Evolutionary conservation across 1,284 basidiomycete species (phyloP).

Genomic region (Mrakiaceae sp.): DNA sequence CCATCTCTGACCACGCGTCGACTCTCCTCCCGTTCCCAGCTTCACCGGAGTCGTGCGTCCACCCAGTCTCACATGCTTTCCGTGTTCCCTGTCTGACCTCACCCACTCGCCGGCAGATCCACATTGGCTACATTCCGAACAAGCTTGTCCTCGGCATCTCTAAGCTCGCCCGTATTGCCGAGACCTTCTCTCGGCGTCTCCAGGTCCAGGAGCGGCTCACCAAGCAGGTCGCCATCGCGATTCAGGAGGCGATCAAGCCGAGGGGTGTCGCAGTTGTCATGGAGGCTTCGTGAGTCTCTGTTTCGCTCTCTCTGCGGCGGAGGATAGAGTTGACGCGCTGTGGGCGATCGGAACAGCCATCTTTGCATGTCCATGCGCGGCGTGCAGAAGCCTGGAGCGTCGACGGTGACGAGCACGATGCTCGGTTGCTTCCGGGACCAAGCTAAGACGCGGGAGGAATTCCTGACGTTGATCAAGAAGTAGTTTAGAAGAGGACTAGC

Average conservation of each 20-base stretch:
- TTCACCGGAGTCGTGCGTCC: constrained; percentile 85
- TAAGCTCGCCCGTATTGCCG: constrained; percentile 93
- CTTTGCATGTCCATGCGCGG: constrained; percentile 99
- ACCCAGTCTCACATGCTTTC: constrained; percentile 3
- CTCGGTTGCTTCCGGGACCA: constrained; percentile 92
- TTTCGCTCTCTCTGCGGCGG: background rate
- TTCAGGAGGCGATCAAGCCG: constrained; percentile 94
- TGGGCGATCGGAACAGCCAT: constrained; percentile 47
- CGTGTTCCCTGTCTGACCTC: background rate
- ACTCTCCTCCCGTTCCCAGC: too few species aligned
- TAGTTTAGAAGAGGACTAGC: background rate
- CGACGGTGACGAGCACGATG: constrained; percentile 98
- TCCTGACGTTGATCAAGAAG: constrained; percentile 16
- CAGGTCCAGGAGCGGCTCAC: constrained; percentile 98
- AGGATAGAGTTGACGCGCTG: background rate
- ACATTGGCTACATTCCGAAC: constrained; percentile 90
- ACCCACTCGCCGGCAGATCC: constrained; percentile 36
- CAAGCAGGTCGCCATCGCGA: constrained; percentile 91
- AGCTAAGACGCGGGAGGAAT: constrained; percentile 92
- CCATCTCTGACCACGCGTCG: too few species aligned
- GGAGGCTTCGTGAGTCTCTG: constrained; percentile 74
- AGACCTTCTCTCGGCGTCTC: constrained; percentile 88
- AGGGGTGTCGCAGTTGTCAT: constrained; percentile 98
- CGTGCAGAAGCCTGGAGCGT: constrained; percentile 94
- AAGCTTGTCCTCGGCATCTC: constrained; percentile 90